Conservation (phyloP, 371 early-diverging fungal species). For the Chytridium lagenaria region DNA sequence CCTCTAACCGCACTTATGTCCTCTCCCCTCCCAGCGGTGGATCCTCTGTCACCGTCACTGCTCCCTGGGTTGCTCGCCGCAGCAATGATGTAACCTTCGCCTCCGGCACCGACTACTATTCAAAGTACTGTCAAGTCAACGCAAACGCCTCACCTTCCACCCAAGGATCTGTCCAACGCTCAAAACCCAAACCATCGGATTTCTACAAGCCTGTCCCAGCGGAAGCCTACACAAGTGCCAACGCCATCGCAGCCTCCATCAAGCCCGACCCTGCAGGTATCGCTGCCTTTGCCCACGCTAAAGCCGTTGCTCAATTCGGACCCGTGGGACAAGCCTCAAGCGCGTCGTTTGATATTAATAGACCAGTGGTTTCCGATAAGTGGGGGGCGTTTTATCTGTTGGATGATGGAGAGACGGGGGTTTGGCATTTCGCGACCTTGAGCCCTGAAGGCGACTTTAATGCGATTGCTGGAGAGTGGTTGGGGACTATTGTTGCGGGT, state of each 20-base stretch:
- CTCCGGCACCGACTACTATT: background rate
- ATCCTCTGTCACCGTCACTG: background rate
- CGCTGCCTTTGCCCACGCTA: background rate
- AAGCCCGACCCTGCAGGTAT: background rate
- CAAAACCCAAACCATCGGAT: background rate
- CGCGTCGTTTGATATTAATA: background rate
- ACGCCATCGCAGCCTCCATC: background rate
- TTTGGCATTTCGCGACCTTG: background rate
- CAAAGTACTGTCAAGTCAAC: background rate
- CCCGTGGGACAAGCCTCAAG: background rate
- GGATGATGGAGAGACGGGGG: conserved; percentile 4
- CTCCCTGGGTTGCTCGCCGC: background rate
- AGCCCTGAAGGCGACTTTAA: background rate
- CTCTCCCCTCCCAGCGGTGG: background rate
- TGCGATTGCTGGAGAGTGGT: background rate
- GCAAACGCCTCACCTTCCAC: background rate
- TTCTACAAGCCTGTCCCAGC: background rate
- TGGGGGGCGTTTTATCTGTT: background rate
- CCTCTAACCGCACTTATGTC: background rate
- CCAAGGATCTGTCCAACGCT: background rate
- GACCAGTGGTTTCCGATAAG: background rate
- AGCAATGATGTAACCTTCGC: background rate
- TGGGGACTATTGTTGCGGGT: conserved; percentile 22
- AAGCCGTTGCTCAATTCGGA: no score
- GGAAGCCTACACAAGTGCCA: background rate